phyloP scores from a whole-genome alignment of 2,329 filamentous ascomycete species.

The Cladosporium sp. region DNA sequence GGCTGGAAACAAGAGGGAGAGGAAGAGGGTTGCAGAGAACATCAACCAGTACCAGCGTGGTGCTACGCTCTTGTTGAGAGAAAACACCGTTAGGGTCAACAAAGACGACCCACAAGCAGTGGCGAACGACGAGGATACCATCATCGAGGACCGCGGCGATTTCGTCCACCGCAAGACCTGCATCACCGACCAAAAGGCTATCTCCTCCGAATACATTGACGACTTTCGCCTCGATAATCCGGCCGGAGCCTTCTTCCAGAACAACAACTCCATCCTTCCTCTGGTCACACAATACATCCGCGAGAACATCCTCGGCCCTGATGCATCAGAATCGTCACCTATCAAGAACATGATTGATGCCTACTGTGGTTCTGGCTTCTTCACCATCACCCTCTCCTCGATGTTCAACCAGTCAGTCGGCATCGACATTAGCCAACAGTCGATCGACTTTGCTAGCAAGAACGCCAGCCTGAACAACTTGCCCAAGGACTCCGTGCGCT shows the following conservation, averaged over 20 bases:
- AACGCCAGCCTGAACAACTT: constrained; percentile 80
- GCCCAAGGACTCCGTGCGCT: constrained; percentile 63
- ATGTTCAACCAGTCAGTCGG: constrained; percentile 77
- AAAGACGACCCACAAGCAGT: constrained; percentile 36
- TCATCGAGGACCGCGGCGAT: constrained; percentile 53
- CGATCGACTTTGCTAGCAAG: constrained; percentile 70
- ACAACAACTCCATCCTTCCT: constrained; percentile 97
- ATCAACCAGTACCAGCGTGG: constrained; percentile 71
- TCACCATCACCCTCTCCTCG: constrained; percentile 86
- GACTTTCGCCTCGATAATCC: constrained; percentile 83
- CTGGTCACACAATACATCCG: constrained; percentile 84
- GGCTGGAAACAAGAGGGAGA: constrained; percentile 71
- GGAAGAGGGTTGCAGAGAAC: constrained; percentile 68
- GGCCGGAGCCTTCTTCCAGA: constrained; percentile 96
- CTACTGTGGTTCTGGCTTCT: constrained; percentile 95
- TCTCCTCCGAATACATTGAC: constrained; percentile 82
- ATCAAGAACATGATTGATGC: constrained; percentile 93
- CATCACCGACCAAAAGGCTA: constrained; percentile 79
- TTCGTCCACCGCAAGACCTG: constrained; percentile 80
- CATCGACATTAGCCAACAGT: constrained; percentile 80
- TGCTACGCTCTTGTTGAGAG: constrained; percentile 83
- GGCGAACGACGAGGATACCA: constrained; percentile 37
- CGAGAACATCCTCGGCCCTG: constrained; percentile 62
- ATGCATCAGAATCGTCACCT: constrained; percentile 30
- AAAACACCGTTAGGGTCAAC: constrained; percentile 68